Evolutionary conservation across 2,329 filamentous ascomycete genomes (phyloP), one percentile per base, ranked within the genome.

Genomic region (Colletotrichum scovillei): DNA sequence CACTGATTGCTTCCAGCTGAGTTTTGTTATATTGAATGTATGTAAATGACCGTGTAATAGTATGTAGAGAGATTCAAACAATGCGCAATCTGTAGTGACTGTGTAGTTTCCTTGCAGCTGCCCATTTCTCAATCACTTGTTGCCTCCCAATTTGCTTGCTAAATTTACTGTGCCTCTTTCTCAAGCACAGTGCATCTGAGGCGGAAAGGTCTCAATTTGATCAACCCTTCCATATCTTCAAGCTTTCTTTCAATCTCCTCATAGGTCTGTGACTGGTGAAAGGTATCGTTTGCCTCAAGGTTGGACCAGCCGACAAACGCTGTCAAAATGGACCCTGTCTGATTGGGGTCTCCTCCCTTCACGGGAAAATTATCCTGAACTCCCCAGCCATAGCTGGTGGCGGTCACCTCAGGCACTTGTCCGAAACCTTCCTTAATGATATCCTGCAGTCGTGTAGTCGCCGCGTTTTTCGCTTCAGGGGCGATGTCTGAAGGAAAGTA

Each of bases 401-500:
- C 53, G 2, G 38, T 24, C 19, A 66, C 30, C 6, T 65, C 60
- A 38, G 24, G 8, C 11, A 16, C n/a, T 24, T 59, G 19, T 2
- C n/a, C n/a, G n/a, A 63, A 52, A 2, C 8, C 9, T 5, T 16
- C 30, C 6, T 42, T 19, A 81, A 68, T 57, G 5, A 76, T 67
- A 35, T 67, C n/a, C 14, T 57, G 30, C 7, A 75, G 4, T 5
- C 19, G 57, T 1, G 59, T 38, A 4, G 63, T 49, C 4, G 62
- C 69, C 9, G 35, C 11, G 7, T 56, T 64, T 35, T 69, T 76
- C 1, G 30, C 57, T 4, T 35, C 67, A 2, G n/a, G 7, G 1
- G 73, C 53, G 2, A 69, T 57, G n/a, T 73, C 69, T 0, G 67
- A 24, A 2, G 75, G 63, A 24, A 74, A 77, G 63, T 74, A 75